Evolutionary conservation across 2,329 filamentous ascomycete genomes (phyloP).

Genomic region (Aureobasidium subglaciale): DNA sequence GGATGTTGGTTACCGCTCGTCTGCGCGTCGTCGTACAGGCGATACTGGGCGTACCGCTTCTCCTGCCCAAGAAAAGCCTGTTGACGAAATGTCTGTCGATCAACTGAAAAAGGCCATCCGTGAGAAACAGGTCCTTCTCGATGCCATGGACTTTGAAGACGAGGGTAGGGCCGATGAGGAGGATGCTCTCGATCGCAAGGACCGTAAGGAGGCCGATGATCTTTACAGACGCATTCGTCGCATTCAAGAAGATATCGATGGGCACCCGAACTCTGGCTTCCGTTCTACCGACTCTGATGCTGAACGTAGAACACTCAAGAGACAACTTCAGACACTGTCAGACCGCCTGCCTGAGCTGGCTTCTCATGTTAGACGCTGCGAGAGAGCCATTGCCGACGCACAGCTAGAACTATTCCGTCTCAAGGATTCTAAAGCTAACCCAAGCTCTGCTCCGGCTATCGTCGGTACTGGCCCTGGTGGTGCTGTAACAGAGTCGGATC

Average conservation of each 20-base stretch:
- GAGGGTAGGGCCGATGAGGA: slow-evolving; percentile 87
- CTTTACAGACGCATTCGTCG: slow-evolving; percentile 86
- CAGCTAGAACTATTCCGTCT: slow-evolving; percentile 88
- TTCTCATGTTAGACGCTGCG: slow-evolving; percentile 82
- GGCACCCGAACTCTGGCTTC: slow-evolving; percentile 70
- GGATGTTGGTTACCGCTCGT: slow-evolving; percentile 79
- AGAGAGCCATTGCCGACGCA: slow-evolving; percentile 87
- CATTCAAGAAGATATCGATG: slow-evolving; percentile 90
- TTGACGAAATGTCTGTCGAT: slow-evolving; percentile 77
- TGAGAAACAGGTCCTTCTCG: slow-evolving; percentile 88
- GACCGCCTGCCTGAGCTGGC: slow-evolving; percentile 89
- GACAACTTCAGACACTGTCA: slow-evolving; percentile 79
- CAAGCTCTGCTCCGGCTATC: slow-evolving; percentile 69
- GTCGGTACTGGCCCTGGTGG: slow-evolving; percentile 91
- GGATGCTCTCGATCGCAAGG: slow-evolving; percentile 80
- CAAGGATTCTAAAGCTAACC: slow-evolving; percentile 87
- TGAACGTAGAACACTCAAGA: slow-evolving; percentile 75
- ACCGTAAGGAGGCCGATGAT: slow-evolving; percentile 87
- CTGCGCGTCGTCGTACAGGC: slow-evolving; percentile 78
- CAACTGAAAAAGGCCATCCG: slow-evolving; percentile 87
- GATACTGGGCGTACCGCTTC: slow-evolving; percentile 64
- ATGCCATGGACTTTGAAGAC: slow-evolving; percentile 94
- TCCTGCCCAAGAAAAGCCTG: slow-evolving; percentile 61
- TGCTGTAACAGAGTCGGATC: slow-evolving; percentile 82
- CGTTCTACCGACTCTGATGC: slow-evolving; percentile 74